Evolutionary conservation across 345 rosid species (phyloP), one percentile per base, ranked within the genome.

Genomic region (Aquilaria sinensis): DNA sequence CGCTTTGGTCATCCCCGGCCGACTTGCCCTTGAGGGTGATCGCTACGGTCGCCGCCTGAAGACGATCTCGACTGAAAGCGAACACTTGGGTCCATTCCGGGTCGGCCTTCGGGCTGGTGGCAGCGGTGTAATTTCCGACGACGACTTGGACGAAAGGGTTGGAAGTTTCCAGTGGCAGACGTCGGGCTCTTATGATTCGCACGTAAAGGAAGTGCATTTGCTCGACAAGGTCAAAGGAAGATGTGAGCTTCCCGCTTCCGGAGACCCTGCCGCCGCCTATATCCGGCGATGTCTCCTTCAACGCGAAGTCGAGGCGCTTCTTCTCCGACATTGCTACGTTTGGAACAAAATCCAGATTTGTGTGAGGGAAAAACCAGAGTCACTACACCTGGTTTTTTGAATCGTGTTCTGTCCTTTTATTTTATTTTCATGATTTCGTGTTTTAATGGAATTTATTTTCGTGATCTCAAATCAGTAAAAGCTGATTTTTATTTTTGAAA

Each of bases 221-320:
- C 41, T 83, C 82, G 3, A 83, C 88, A 6, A 83, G 80, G 66
- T 82, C 85, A 54, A 75, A 78, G 0, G 80, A 69, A n/a, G 79
- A 60, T 2, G 83, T 64, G 49, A 76, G 79, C 72, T 61, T 74
- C 54, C 77, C 77, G 37, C 68, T 75, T 31, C 68, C 72, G 54
- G 53, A 13, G 10, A 61, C 59, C 57, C 66, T 80, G 31, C 81
- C 70, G 29, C 76, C 74, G 11, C 81, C 80, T 53, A 75, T 70
- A 1, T 76, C 65, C 12, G 86, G 84, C 29, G 66, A 65, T 43
- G 83, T 77, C 48, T 75, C 84, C 71, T 73, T 81, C 43, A 81
- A 65, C 45, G 82, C 72, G 75, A 59, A 81, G 53, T 76, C 82
- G 2, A 50, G n/a, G 2, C 7, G 2, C 43, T 41, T 57, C 51